phyloP scores from a whole-genome alignment of 805 yeast genomes.

The Isabelozyma gotoi region DNA sequence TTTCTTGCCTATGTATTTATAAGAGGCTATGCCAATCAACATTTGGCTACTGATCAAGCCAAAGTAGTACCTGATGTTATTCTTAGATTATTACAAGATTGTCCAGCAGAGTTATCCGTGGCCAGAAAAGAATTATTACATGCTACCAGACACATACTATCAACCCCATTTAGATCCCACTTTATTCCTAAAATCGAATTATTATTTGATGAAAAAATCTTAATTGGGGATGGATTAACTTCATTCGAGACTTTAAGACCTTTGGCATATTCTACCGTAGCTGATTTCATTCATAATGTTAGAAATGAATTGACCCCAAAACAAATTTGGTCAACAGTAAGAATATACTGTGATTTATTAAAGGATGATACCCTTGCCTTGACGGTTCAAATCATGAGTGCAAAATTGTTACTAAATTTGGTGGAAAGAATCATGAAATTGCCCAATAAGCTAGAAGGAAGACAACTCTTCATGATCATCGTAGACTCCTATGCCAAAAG shows the following conservation, averaged over 20 bases:
- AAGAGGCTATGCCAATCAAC: constrained; percentile 73
- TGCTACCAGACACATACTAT: constrained; percentile 91
- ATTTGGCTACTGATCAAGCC: constrained; percentile 41
- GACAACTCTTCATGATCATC: constrained; percentile 81
- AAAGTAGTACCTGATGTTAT: constrained; percentile 83
- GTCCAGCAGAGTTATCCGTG: constrained; percentile 89
- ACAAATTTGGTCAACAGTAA: constrained; percentile 86
- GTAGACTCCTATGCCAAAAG: constrained; percentile 86
- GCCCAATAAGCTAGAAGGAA: constrained; percentile 76
- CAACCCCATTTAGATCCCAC: constrained; percentile 79
- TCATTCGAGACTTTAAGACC: constrained; percentile 89
- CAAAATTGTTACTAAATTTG: constrained; percentile 80
- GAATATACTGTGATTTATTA: constrained; percentile 74
- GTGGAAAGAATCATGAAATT: constrained; percentile 85
- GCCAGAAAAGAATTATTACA: constrained; percentile 92
- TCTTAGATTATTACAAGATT: constrained; percentile 83
- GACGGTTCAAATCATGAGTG: constrained; percentile 95
- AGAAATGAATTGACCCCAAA: constrained; percentile 77
- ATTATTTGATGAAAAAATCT: constrained; percentile 79
- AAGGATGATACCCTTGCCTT: constrained; percentile 80
- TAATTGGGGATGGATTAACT: constrained; percentile 91
- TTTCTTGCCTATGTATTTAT: constrained; percentile 90
- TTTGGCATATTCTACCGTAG: constrained; percentile 90
- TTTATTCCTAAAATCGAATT: constrained; percentile 85
- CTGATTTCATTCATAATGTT: constrained; percentile 92